Evolutionary conservation across 2,329 filamentous ascomycete species (phyloP), one percentile per base, ranked within the genome.

Genomic region (Talaromyces piceae): DNA sequence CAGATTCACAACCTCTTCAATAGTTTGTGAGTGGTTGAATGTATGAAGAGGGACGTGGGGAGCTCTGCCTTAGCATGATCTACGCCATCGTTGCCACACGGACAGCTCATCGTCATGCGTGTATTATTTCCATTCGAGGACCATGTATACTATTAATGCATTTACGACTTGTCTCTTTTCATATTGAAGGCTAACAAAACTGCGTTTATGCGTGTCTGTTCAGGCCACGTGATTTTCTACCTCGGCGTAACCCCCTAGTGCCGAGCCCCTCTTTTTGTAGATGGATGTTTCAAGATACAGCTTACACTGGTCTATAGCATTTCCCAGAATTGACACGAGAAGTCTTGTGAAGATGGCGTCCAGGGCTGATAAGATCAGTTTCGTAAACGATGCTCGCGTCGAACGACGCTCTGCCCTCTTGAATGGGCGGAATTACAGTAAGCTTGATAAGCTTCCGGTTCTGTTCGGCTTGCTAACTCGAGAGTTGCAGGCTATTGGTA

Each of bases 351-450:
- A 41, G 12, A 54, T 54, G 51, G 23, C 47, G 13, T 47, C 51
- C 5, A 18, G 26, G 16, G 66, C 77, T 39, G 79, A 85, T 63
- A 86, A 86, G 64, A 79, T 91, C 56, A 67, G 69, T 47, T 74
- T 76, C 18, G 77, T 77, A 37, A 77, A 79, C 55, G 88, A 91
- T 72, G 63, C 81, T 28, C 79, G 87, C 56, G 77, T 89, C 60
- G 73, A 82, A 61, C 78, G 83, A 64, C 77, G 80, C 60, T 82
- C 77, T 50, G 78, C 81, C 39, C 71, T 74, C 48, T 73, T 91
- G 52, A 83, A 86, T 58, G 85, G 84, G 57, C 78, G 80, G 60
- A 87, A 75, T 28, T 95, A 93, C 72, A 80, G 76, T 76, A 59
- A 54, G 69, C 61, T 49, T 20, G 11, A 8, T 27, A 45, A 41